Base-by-base conservation (phyloP, 805 yeast species). In the Pichia californica region DNA sequence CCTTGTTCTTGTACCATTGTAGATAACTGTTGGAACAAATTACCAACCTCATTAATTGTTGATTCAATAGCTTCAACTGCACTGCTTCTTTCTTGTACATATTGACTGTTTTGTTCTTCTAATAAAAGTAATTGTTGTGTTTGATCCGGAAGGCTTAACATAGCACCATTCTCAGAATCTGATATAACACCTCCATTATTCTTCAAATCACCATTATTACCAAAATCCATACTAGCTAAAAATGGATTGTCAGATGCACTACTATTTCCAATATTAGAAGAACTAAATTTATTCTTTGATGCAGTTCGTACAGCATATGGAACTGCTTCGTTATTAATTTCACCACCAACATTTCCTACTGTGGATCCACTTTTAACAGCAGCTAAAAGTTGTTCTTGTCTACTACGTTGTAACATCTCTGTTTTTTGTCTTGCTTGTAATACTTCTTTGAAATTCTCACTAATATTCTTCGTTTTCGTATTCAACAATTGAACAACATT, bases 1-100 rank as follows among this genome's bases (percentile, higher is more conserved):
- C 98, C 91, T 65, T 93, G 99, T 62, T 93, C 98, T 49, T 86
- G 88, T 7, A 93, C 97, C 98, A 93, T 91, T 1, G 95, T 83
- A 5, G 98, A 96, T 54, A 93, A 71, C 64, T 93, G 99, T 55
- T 86, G 91, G 67, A 93, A 93, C 47, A 93, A 71, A 39, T 85
- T 83, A 34, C 99, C 99, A 38, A 93, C 95, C 63, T 93, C 98
- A 57, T 91, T 91, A 48, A 93, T 93, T 0, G 99, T 93, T n/a
- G 88, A 76, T 61, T 93, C 99, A 40, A 93, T 93, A 0, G 97
- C 87, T 59, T 91, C 98, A 40, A 93, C 96, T 0, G 99, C 99
- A 36, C 81, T 63, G 54, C 81, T 82, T 56, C 99, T 74, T 52
- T 84, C 93, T 55, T 81, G 91, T 44, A 89, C 67, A 58, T 93